These are phyloP conservation scores for Buxus sempervirens DNA, from an alignment of 164 flowering plant species.

Conservation along the genomic window DNA sequence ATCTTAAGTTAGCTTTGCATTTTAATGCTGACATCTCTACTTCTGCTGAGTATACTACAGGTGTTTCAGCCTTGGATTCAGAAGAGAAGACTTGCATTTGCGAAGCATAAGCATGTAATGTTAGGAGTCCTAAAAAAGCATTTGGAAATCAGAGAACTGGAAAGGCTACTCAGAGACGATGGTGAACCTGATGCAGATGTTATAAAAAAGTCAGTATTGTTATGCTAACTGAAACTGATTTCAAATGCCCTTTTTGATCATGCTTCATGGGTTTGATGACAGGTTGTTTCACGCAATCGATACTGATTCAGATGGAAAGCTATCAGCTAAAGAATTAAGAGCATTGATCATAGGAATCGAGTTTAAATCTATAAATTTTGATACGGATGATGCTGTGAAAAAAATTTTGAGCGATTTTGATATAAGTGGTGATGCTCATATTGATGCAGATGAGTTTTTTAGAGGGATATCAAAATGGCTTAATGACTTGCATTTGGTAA, in stretches of 20 bases:
- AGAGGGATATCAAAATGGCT: slow-evolving; percentile 66
- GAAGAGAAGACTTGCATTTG: slow-evolving; percentile 59
- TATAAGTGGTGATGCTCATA: slow-evolving; percentile 31
- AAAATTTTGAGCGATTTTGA: slow-evolving; percentile 72
- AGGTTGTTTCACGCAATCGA: slow-evolving; percentile 69
- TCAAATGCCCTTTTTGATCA: background rate
- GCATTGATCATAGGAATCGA: slow-evolving; percentile 69
- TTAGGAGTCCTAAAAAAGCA: slow-evolving; percentile 54
- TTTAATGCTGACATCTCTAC: background rate
- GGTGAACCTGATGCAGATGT: slow-evolving; percentile 55
- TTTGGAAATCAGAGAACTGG: slow-evolving; percentile 45
- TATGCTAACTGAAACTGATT: background rate
- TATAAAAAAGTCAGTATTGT: slow-evolving; percentile 42
- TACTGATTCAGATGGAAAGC: slow-evolving; percentile 32
- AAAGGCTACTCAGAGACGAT: slow-evolving; percentile 54
- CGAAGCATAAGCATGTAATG: slow-evolving; percentile 69
- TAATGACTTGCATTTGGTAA: slow-evolving; percentile 46
- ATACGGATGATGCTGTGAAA: slow-evolving; percentile 52
- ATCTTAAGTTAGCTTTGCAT: background rate
- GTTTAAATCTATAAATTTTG: slow-evolving; percentile 55
- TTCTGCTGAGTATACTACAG: slow-evolving; percentile 31
- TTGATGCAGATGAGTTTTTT: slow-evolving; percentile 49
- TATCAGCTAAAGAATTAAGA: slow-evolving; percentile 51
- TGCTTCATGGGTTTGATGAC: slow-evolving; percentile 12
- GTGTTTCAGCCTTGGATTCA: slow-evolving; percentile 87